Evolutionary conservation across 2,329 filamentous ascomycete species (phyloP).

Genomic region (Aspergillus tanneri): DNA sequence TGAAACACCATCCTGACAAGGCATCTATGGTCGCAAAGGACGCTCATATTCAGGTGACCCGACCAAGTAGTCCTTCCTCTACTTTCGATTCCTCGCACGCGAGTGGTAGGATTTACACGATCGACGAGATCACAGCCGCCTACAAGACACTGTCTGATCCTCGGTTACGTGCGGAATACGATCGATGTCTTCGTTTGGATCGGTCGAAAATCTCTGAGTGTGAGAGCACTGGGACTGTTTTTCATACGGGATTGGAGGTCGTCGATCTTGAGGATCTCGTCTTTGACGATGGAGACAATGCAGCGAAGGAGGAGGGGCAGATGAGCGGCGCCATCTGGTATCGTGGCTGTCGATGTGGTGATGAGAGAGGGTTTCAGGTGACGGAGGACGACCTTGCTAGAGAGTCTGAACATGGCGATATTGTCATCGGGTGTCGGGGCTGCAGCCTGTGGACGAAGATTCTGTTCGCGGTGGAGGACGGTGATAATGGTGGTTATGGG

Average conservation of each 20-base stretch:
- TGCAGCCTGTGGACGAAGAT: slow-evolving; percentile 65
- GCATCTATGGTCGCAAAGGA: slow-evolving; percentile 19
- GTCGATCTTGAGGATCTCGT: slow-evolving; percentile 59
- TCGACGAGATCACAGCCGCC: slow-evolving; percentile 61
- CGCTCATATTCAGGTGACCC: background rate
- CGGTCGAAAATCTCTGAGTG: slow-evolving; percentile 26
- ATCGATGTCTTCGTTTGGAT: slow-evolving; percentile 43
- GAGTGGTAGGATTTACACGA: slow-evolving; percentile 34
- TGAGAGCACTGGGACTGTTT: slow-evolving; percentile 36
- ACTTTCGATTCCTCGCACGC: background rate
- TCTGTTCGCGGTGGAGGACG: slow-evolving; percentile 54
- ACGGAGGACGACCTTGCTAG: slow-evolving; percentile 54
- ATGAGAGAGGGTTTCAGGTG: slow-evolving; percentile 55
- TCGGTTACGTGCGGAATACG: slow-evolving; percentile 48
- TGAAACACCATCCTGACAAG: slow-evolving; percentile 62
- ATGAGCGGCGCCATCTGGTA: slow-evolving; percentile 44
- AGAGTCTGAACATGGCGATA: slow-evolving; percentile 54
- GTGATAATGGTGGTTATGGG: slow-evolving; percentile 3
- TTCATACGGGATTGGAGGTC: slow-evolving; percentile 55
- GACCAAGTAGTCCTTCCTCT: background rate
- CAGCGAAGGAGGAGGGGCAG: slow-evolving; percentile 24
- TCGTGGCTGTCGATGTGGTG: slow-evolving; percentile 59
- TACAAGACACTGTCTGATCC: slow-evolving; percentile 55
- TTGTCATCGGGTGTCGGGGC: slow-evolving; percentile 60
- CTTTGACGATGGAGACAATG: slow-evolving; percentile 41